These are phyloP conservation scores for Domatiomyces catenatus DNA, from an alignment of 2,329 filamentous ascomycete species.

Conservation along the genomic window DNA sequence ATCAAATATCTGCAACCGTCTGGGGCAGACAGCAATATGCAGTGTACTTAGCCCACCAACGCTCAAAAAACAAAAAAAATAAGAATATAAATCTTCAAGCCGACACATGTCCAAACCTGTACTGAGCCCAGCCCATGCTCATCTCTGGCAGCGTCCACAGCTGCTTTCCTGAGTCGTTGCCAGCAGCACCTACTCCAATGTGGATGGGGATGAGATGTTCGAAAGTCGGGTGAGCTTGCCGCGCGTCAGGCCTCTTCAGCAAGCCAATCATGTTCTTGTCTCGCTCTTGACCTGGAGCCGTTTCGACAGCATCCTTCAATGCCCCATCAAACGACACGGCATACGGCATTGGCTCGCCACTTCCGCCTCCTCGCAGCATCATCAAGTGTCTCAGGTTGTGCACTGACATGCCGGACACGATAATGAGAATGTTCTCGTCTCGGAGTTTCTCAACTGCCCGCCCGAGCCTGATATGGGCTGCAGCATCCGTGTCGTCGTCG, in stretches of 20 bases:
- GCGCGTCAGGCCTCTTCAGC: conserved; percentile 37
- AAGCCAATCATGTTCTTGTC: conserved; percentile 32
- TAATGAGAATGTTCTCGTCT: conserved; percentile 51
- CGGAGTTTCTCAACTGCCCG: conserved; percentile 50
- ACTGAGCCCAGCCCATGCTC: conserved; percentile 41
- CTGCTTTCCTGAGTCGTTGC: conserved; percentile 31
- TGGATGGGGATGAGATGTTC: conserved; percentile 49
- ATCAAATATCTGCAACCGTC: conserved; percentile 15
- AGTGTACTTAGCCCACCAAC: conserved; percentile 10
- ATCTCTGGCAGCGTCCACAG: conserved; percentile 36
- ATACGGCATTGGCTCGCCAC: conserved; percentile 39
- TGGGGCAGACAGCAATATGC: conserved; percentile 3
- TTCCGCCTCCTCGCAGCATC: conserved; percentile 26
- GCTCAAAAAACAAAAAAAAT: neutral
- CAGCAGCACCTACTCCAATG: conserved; percentile 42
- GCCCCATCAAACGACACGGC: conserved; percentile 50
- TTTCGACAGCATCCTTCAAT: conserved; percentile 48
- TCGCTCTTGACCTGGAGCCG: conserved; percentile 25
- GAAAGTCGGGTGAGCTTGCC: conserved; percentile 47
- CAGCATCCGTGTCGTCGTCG: conserved; percentile 42
- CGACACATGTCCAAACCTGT: conserved; percentile 30
- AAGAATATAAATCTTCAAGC: conserved; percentile 1
- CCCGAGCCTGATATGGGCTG: conserved; percentile 52
- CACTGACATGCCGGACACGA: conserved; percentile 61
- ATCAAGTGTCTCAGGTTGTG: conserved; percentile 49